These are phyloP conservation scores for Allantophomopsis lycopodina DNA, from an alignment of 2,329 filamentous ascomycete species.

Conservation along the genomic window DNA sequence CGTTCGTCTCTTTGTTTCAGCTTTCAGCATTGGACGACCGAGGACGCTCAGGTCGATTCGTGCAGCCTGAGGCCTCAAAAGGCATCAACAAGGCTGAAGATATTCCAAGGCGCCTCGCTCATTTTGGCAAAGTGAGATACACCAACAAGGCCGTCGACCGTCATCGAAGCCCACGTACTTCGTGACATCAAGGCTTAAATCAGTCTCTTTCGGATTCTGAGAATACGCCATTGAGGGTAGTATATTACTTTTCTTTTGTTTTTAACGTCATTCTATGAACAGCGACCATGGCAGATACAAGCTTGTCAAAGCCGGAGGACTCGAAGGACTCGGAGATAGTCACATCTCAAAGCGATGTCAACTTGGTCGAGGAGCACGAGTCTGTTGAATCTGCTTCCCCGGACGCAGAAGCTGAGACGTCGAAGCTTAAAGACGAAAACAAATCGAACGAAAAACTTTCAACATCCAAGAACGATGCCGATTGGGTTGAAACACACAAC, in stretches of 20 bases:
- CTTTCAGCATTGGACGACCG: no score
- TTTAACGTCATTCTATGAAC: no score
- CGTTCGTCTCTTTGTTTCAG: no score
- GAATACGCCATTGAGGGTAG: no score
- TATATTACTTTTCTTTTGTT: no score
- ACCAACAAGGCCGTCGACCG: not conserved
- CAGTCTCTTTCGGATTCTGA: no score
- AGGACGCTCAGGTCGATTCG: no score
- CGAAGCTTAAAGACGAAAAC: constrained; percentile 21
- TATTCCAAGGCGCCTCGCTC: no score
- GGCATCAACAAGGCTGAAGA: no score
- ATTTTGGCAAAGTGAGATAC: not conserved
- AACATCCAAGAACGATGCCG: not conserved
- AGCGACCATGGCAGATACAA: not conserved
- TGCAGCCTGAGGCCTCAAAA: no score
- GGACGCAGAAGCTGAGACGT: not conserved
- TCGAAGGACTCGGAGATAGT: not conserved
- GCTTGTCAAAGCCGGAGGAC: not conserved
- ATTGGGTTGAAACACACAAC: constrained; percentile 1
- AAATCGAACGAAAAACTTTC: constrained; percentile 12
- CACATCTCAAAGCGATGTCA: not conserved
- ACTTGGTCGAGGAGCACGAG: not conserved
- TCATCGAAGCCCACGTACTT: no score
- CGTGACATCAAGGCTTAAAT: no score
- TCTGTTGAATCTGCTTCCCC: not conserved